Conservation (phyloP, 1,284 basidiomycete genomes). For the Ceratobasidium sp. region DNA sequence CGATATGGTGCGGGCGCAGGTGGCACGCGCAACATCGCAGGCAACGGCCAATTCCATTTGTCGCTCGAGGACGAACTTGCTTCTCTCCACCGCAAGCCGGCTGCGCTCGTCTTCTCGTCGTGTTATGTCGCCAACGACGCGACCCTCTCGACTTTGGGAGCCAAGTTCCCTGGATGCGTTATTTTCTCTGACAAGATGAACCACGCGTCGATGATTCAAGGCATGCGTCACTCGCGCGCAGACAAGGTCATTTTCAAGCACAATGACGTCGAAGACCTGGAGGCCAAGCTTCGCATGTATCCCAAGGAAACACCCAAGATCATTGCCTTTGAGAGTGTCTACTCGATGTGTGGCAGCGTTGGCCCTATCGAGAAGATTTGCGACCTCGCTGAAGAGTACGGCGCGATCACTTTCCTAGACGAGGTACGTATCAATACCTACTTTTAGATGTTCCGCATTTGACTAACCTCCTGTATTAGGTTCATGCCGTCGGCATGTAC, state of each 20-base stretch:
- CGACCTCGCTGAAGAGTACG: slow-evolving; percentile 95
- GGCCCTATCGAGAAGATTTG: slow-evolving; percentile 97
- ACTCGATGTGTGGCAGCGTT: slow-evolving; percentile 99
- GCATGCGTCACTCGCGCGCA: slow-evolving; percentile 94
- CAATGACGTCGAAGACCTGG: slow-evolving; percentile 94
- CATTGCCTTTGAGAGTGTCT: slow-evolving; percentile 98
- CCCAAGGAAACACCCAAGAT: slow-evolving; percentile 94
- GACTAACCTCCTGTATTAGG: slow-evolving; percentile 51
- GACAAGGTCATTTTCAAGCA: slow-evolving; percentile 98
- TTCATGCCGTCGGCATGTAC: slow-evolving; percentile 96
- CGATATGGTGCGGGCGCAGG: slow-evolving; percentile 98
- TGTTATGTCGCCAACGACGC: slow-evolving; percentile 99
- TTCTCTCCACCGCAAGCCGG: slow-evolving; percentile 89
- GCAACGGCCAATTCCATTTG: slow-evolving; percentile 97
- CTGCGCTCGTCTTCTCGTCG: slow-evolving; percentile 97
- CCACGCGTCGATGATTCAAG: slow-evolving; percentile 99
- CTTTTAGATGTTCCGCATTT: slow-evolving; percentile 35
- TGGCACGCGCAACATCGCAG: slow-evolving; percentile 98
- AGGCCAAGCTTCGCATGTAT: slow-evolving; percentile 85
- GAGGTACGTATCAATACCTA: slow-evolving; percentile 63
- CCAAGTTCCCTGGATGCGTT: slow-evolving; percentile 94
- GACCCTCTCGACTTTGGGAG: slow-evolving; percentile 92
- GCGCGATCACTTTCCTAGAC: slow-evolving; percentile 97
- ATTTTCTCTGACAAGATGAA: slow-evolving; percentile 97
- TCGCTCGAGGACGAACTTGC: slow-evolving; percentile 93